A percentile compares a stretch with the other conserved stretches of the same genome.
phyloP scores from a whole-genome alignment of 768 basidiomycete genomes.

The Russula sp. region DNA sequence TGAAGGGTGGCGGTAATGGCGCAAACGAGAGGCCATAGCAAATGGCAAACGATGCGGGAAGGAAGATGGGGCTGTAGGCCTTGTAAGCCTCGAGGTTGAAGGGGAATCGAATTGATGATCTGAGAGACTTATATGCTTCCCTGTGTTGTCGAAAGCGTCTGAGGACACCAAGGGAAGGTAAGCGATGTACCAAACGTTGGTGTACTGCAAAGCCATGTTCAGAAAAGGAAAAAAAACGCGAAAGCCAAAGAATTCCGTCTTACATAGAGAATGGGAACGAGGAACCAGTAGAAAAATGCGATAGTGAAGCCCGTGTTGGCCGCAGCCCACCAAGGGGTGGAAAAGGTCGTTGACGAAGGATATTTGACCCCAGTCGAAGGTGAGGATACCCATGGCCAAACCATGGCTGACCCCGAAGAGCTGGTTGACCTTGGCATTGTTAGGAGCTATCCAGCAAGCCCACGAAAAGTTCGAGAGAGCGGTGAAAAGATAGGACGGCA shows the following conservation, averaged over 20 bases:
- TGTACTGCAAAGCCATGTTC: conserved; percentile 35
- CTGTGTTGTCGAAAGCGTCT: conserved; percentile 63
- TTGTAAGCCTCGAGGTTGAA: conserved; percentile 57
- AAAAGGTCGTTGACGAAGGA: conserved; percentile 54
- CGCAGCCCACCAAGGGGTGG: conserved; percentile 81
- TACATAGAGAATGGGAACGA: conserved; percentile 56
- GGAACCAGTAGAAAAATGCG: conserved; percentile 66
- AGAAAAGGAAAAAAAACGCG: neutral
- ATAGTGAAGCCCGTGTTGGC: conserved; percentile 64
- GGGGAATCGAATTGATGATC: conserved; percentile 53
- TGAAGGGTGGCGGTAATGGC: conserved; percentile 66
- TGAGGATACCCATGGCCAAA: conserved; percentile 62
- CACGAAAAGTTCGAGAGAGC: conserved; percentile 43
- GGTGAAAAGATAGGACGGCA: conserved; percentile 26
- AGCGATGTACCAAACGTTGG: conserved; percentile 22
- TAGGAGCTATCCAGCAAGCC: conserved; percentile 66
- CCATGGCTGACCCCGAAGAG: conserved; percentile 58
- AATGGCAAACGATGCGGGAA: conserved; percentile 67
- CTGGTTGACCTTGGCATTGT: conserved; percentile 68
- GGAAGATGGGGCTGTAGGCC: conserved; percentile 58
- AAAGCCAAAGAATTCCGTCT: conserved; percentile 7
- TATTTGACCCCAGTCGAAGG: conserved; percentile 81
- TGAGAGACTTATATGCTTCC: conserved; percentile 54
- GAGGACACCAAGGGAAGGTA: conserved; percentile 55
- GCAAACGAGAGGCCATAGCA: conserved; percentile 83